Conservation (phyloP, 768 basidiomycete genomes). For the Amyloporia xantha region DNA sequence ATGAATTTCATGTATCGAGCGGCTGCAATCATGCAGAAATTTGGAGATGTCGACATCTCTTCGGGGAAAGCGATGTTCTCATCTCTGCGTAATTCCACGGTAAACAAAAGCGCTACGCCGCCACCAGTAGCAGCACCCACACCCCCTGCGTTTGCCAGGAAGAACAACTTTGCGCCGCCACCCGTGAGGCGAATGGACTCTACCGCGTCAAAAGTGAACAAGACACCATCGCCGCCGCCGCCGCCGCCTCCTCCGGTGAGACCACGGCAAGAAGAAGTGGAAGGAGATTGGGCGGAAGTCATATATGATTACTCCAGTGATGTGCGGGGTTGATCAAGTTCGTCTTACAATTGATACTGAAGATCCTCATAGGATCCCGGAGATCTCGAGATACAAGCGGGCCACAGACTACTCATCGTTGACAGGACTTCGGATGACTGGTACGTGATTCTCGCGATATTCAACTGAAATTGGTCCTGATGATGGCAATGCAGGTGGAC, state of each 20-base stretch:
- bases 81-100: constrained; percentile 38
- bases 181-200: constrained; percentile 29
- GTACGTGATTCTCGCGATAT: constrained; percentile 32
- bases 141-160: constrained; percentile 39
- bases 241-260: constrained; percentile 25
- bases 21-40: constrained; percentile 34
- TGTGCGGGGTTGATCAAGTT: constrained; percentile 30
- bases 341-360: constrained; percentile 3
- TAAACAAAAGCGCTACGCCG: constrained; percentile 32
- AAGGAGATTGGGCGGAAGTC: constrained; percentile 74
- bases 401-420: constrained; percentile 53
- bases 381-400: constrained; percentile 55
- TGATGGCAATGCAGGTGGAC: constrained; percentile 22
- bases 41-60: constrained; percentile 54
- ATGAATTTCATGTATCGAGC: too few relatives aligned
- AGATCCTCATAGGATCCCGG: constrained; percentile 47
- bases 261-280: constrained; percentile 29
- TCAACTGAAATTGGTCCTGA: neutral
- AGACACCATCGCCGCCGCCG: constrained; percentile 3
- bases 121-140: constrained; percentile 30
- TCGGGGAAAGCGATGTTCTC: constrained; percentile 40
- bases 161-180: constrained; percentile 50
- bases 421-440: constrained; percentile 72
- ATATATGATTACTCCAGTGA: constrained; percentile 68
- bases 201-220: constrained; percentile 4